Evolutionary conservation across 2,329 filamentous ascomycete species (phyloP), one percentile per base, ranked within the genome.

Genomic region (Diaporthe batatas): DNA sequence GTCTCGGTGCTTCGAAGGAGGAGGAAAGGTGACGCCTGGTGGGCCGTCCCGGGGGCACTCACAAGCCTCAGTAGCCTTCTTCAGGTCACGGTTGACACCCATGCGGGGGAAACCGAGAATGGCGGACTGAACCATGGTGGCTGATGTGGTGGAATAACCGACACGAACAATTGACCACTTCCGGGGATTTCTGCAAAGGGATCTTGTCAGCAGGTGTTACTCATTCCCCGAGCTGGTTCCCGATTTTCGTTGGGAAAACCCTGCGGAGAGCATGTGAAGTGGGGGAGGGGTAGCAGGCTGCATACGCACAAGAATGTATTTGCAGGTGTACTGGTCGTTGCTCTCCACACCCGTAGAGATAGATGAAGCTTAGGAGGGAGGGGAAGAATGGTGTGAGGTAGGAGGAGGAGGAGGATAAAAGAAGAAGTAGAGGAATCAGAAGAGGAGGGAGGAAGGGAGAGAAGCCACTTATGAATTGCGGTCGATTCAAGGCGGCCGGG

Each of bases 41-140:
- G 14, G 32, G 23, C 51, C 16, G n/a, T 34, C 32, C 23, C 29
- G 21, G 58, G 12, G 34, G 34, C n/a, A 87, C 87, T 82, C 78
- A 89, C 87, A 99, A 84, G 96, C 94, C 87, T 99, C 96, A 79
- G 95, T 99, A 83, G 96, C 96, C 92, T 99, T 99, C 93, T 99
- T 99, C 84, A 99, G 92, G 90, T 99, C 96, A 92, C 96, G 95
- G 87, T 97, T 94, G 81, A 91, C 93, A 87, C 96, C 96, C 94
- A 98, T 98, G 83, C 96, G 96, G 85, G 96, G 96, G 91, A 99
- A 99, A 88, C 96, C 96, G 85, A 99, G 93, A 85, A 99, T 90
- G 79, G 96, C 87, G 77, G 89, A 91, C 82, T 90, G 87, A 83
- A 91, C 89, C 89, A 91, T 91, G 75, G 83, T 89, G 83, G 76